Conservation (phyloP, 2,329 filamentous ascomycete genomes). For the Dactylellina cionopaga region DNA sequence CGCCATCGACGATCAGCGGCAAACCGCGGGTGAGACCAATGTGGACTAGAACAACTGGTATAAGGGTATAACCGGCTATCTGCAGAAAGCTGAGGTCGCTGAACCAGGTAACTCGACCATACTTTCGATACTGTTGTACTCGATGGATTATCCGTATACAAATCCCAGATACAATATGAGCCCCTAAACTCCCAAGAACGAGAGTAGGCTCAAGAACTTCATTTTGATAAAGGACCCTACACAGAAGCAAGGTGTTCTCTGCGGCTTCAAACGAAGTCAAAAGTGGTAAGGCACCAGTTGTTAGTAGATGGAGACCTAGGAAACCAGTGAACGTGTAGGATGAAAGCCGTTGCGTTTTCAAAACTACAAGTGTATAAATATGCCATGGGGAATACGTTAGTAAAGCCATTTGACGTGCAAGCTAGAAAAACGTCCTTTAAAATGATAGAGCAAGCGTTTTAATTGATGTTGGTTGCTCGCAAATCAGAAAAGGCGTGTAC, state of each 20-base stretch:
- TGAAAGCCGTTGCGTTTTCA: conserved; percentile 84
- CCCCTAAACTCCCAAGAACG: conserved; percentile 76
- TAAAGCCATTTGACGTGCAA: no score
- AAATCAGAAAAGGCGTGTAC: no score
- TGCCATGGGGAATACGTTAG: no score
- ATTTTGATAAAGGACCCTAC: conserved; percentile 90
- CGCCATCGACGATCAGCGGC: conserved; percentile 80
- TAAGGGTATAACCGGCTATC: conserved; percentile 75
- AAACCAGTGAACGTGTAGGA: conserved; percentile 85
- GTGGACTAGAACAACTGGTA: conserved; percentile 75
- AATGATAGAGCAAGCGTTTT: no score
- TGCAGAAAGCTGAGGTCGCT: conserved; percentile 72
- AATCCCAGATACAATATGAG: conserved; percentile 81
- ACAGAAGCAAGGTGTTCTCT: conserved; percentile 88
- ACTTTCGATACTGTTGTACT: conserved; percentile 75
- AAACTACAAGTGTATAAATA: conserved; percentile 66
- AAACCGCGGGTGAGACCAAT: conserved; percentile 78
- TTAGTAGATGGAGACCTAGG: conserved; percentile 78
- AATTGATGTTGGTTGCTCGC: no score
- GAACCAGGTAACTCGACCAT: conserved; percentile 70
- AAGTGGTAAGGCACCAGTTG: conserved; percentile 83
- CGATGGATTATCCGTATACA: conserved; percentile 79
- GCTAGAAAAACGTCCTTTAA: no score
- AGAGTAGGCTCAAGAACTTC: conserved; percentile 78
- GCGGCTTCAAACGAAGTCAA: conserved; percentile 77